Evolutionary conservation across 352 stramenopile species (phyloP).

Genomic region (Globisporangium cederbergense): DNA sequence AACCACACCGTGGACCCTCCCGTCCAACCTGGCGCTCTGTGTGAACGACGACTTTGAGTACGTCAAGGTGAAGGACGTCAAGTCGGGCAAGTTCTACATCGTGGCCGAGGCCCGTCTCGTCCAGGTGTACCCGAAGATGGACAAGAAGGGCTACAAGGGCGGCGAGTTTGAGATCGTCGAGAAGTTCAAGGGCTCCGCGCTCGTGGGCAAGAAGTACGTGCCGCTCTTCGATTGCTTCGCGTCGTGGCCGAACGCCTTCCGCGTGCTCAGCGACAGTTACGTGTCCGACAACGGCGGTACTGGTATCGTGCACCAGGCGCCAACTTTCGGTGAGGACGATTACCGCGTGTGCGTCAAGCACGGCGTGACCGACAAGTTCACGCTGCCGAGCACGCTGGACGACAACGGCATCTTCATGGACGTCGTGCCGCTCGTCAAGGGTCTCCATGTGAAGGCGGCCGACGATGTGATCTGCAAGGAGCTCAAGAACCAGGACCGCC

Average conservation of each 20-base stretch:
- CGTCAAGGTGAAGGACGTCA: constrained; percentile 96
- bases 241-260: constrained; percentile 90
- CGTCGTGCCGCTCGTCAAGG: constrained; percentile 90
- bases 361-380: constrained; percentile 94
- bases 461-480: constrained; percentile 96
- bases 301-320: constrained; percentile 98
- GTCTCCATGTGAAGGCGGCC: constrained; percentile 97
- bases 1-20: constrained; percentile 99
- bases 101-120: constrained; percentile 90
- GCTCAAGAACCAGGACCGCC: constrained; percentile 92
- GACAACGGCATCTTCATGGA: constrained; percentile 95
- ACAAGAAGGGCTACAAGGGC: constrained; percentile 96
- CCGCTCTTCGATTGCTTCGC: constrained; percentile 97
- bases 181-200: constrained; percentile 87
- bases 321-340: constrained; percentile 99
- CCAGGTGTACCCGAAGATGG: constrained; percentile 97
- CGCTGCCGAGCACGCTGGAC: constrained; percentile 96
- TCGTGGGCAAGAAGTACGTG: constrained; percentile 96
- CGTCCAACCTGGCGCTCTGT: constrained; percentile 97
- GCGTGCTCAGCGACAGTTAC: constrained; percentile 96
- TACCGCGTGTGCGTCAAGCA: constrained; percentile 98
- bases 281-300: constrained; percentile 97
- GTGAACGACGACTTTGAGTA: constrained; percentile 97
- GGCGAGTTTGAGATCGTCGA: constrained; percentile 91
- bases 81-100: constrained; percentile 91